Conservation (phyloP, 2,329 filamentous ascomycete genomes). For the Podosphaera xanthii region DNA sequence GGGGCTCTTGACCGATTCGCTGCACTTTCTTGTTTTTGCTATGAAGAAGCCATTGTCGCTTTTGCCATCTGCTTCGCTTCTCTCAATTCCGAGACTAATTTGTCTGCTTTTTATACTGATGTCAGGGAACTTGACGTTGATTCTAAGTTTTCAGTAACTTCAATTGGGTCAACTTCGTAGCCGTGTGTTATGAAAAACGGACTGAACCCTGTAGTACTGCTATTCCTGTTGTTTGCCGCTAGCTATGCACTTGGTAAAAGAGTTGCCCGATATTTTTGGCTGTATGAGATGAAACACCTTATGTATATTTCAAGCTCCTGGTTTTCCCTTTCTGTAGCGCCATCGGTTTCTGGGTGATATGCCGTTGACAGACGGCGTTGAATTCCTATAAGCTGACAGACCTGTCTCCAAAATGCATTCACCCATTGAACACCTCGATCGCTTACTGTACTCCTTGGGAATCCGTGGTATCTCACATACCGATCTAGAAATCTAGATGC, state of each 20-base stretch:
- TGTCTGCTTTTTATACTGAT: background rate
- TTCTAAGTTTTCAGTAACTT: background rate
- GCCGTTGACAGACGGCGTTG: background rate
- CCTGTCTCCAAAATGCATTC: background rate
- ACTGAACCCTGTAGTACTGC: background rate
- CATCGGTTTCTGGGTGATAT: background rate
- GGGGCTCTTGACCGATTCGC: background rate
- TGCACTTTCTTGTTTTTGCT: background rate
- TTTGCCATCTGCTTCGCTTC: background rate
- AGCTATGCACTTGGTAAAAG: background rate
- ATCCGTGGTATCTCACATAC: background rate
- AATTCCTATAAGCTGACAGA: background rate
- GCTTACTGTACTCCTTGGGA: background rate
- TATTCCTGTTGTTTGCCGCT: background rate
- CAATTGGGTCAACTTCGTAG: background rate
- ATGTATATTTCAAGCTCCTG: background rate
- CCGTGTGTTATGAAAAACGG: background rate
- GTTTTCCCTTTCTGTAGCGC: background rate
- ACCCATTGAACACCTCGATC: background rate
- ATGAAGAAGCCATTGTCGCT: background rate
- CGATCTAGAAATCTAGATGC: background rate
- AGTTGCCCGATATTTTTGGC: background rate
- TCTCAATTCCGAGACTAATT: background rate
- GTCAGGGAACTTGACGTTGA: background rate
- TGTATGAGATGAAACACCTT: background rate